phyloP scores from a whole-genome alignment of 2,329 filamentous ascomycete species.

The Akanthomyces dipterigenus region DNA sequence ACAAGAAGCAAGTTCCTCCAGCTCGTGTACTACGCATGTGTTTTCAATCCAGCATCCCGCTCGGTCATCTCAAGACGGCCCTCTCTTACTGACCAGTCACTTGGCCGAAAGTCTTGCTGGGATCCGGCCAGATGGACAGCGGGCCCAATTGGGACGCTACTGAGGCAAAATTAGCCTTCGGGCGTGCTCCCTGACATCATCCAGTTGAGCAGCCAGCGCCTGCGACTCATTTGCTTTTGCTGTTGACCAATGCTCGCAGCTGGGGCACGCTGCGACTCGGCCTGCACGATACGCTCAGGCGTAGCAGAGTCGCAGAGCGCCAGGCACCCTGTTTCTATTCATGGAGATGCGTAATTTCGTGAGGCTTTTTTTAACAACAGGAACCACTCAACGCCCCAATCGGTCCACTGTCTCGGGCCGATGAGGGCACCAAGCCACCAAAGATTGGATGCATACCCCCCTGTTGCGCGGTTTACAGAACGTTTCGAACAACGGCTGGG shows the following conservation, averaged over 20 bases:
- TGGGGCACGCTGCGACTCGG: background rate
- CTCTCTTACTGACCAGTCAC: background rate
- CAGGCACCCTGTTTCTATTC: background rate
- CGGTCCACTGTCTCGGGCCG: slow-evolving; percentile 11
- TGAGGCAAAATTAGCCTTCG: background rate
- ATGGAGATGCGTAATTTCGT: background rate
- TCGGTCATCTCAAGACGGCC: background rate
- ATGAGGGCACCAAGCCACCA: slow-evolving; percentile 1
- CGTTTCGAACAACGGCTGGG: background rate
- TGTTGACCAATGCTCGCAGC: background rate
- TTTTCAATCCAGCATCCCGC: background rate
- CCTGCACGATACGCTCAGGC: background rate
- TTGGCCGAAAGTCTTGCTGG: background rate
- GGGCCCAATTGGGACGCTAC: background rate
- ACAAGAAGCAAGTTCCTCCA: too few relatives aligned
- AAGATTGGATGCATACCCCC: slow-evolving; percentile 6
- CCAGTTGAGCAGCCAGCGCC: background rate
- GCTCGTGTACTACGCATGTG: background rate
- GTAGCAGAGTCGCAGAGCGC: background rate
- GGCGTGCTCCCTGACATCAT: background rate
- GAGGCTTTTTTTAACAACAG: background rate
- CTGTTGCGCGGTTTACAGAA: background rate
- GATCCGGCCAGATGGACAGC: background rate
- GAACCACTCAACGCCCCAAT: slow-evolving; percentile 8
- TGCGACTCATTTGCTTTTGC: background rate